phyloP scores from a whole-genome alignment of 345 rosid genomes.

The Cardamine occulta region DNA sequence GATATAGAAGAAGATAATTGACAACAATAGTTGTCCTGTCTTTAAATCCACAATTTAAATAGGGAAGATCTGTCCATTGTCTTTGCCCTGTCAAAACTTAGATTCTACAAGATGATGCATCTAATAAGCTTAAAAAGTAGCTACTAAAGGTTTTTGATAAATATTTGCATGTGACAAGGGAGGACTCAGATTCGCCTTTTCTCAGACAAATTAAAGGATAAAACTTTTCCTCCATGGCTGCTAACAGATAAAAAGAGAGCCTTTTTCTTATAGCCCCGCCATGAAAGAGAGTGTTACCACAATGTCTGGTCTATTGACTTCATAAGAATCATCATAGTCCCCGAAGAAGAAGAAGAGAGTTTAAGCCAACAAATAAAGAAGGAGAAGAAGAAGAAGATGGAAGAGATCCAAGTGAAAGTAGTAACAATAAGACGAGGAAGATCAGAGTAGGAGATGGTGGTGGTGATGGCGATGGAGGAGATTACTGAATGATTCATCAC shows the following conservation, averaged over 20 bases:
- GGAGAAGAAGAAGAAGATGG: not conserved
- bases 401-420: not conserved
- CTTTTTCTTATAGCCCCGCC: slow-evolving; percentile 39
- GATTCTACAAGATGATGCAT: not conserved
- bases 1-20: not conserved
- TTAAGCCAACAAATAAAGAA: not conserved
- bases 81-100: not conserved
- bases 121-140: not conserved
- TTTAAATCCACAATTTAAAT: not conserved
- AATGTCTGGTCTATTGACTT: slow-evolving; percentile 42
- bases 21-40: not conserved
- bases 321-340: slow-evolving; percentile 48
- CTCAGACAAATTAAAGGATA: slow-evolving; percentile 36
- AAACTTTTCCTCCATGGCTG: slow-evolving; percentile 42
- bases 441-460: not conserved
- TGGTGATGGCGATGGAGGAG: slow-evolving; percentile 1
- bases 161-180: slow-evolving; percentile 11
- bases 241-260: not conserved
- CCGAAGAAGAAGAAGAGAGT: slow-evolving; percentile 26
- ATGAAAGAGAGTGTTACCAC: slow-evolving; percentile 23
- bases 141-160: not conserved
- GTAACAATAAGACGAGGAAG: not conserved
- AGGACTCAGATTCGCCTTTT: slow-evolving; percentile 58
- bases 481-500: slow-evolving; percentile 34
- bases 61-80: not conserved